Conservation (phyloP, 2,329 filamentous ascomycete genomes). For the Mollisiaceae sp. region DNA sequence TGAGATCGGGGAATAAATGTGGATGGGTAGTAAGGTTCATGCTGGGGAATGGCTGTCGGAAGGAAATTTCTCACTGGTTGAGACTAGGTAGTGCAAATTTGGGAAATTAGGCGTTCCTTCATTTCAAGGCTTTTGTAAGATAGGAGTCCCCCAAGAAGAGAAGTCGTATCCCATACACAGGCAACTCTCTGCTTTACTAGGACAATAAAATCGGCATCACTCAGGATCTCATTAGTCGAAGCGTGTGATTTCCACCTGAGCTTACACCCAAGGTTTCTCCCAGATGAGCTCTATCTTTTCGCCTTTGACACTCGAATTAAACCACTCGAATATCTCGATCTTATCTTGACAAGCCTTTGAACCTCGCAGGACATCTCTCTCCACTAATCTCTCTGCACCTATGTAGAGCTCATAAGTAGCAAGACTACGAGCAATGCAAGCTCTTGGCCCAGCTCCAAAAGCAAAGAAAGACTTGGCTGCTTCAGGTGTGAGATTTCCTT, state of each 20-base stretch:
- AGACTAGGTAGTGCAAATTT: not conserved
- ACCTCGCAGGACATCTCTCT: constrained; percentile 50
- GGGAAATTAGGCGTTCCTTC: not conserved
- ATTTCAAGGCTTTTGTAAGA: not conserved
- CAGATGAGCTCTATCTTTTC: constrained; percentile 51
- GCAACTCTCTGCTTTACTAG: not conserved
- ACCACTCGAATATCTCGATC: constrained; percentile 60
- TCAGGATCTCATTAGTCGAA: not conserved
- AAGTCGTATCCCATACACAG: not conserved
- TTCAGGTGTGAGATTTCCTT: constrained; percentile 42
- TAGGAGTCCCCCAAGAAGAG: not conserved
- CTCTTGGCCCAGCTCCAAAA: constrained; percentile 53
- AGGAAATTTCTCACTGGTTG: not conserved
- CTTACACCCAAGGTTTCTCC: constrained; percentile 21
- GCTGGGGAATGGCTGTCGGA: no score
- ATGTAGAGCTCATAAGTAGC: constrained; percentile 50
- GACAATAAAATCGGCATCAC: not conserved
- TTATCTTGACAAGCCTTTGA: constrained; percentile 47
- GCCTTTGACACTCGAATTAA: constrained; percentile 57
- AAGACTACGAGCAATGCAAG: constrained; percentile 56
- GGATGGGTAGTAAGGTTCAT: no score
- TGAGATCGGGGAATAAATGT: no score
- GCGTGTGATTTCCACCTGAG: not conserved
- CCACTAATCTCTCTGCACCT: constrained; percentile 46
- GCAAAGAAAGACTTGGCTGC: constrained; percentile 53